Conservation (phyloP, 2,329 filamentous ascomycete species). For the Pseudogymnoascus sp. region DNA sequence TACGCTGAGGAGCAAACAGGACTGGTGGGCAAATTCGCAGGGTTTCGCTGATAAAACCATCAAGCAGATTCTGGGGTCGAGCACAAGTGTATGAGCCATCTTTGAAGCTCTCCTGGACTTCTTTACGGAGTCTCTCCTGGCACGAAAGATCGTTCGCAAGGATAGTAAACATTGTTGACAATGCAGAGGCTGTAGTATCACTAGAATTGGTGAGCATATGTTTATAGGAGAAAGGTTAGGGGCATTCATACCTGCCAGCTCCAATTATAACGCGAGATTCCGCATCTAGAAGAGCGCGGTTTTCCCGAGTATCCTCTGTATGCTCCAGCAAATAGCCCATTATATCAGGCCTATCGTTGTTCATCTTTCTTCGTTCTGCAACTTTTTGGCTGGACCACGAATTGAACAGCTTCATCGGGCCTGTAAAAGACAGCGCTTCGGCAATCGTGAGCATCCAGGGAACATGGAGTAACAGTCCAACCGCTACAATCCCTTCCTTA, state of each 20-base stretch:
- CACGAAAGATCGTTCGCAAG: neutral
- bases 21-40: conserved; percentile 16
- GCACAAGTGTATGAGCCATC: conserved; percentile 12
- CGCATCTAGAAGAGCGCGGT: conserved; percentile 8
- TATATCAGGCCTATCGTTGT: conserved; percentile 10
- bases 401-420: conserved; percentile 14
- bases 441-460: conserved; percentile 16
- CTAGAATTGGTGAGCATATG: neutral
- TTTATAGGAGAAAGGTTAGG: neutral
- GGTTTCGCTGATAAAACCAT: conserved; percentile 18
- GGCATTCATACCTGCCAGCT: conserved; percentile 16
- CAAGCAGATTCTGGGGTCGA: conserved; percentile 13
- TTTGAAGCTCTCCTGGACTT: conserved; percentile 2
- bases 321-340: conserved; percentile 14
- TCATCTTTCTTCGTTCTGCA: conserved; percentile 12
- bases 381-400: conserved; percentile 15
- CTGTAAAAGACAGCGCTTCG: conserved; percentile 14
- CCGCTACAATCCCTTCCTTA: conserved; percentile 10
- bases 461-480: conserved; percentile 15
- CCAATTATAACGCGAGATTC: conserved; percentile 17
- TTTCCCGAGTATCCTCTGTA: neutral
- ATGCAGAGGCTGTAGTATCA: conserved; percentile 9
- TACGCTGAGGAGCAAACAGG: conserved; percentile 22
- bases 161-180: conserved; percentile 2
- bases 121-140: conserved; percentile 6